Base-by-base conservation (phyloP, 306 rosid species). In the Lagenaria siceraria region DNA sequence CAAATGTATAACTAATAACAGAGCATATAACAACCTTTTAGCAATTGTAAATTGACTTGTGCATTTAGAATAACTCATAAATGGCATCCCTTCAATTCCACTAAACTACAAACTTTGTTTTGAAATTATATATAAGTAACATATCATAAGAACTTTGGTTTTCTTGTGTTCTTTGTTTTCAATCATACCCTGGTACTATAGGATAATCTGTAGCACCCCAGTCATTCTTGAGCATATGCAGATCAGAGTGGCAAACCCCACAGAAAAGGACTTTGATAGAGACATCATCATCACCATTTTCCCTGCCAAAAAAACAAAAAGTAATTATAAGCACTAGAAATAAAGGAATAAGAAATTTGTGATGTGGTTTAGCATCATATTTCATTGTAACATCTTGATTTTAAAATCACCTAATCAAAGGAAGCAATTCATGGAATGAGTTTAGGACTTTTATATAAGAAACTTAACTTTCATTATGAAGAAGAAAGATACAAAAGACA, bases 181-280 rank as follows among this genome's bases (percentile, higher is more conserved):
- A 8, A 60, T 7, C 79, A 42, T 83, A 93, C 98, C 98, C 98
- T 0, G 98, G 98, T 81, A 93, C 97, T 70, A 93, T 29, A n/a
- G 98, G 98, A 81, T 85, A 93, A 42, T 79, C 77, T 3, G 97
- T 89, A 80, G 84, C 68, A 19, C 93, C 93, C 98, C 97, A 91
- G 0, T 93, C 98, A 40, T 93, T 93, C 84, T 86, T 91, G 25
- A 74, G 25, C 60, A 62, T 73, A 78, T 93, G 98, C 15, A 93
- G 84, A 84, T 93, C 98, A 54, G 97, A 91, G 79, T 93, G 98
- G 79, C 98, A 93, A 86, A 93, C 89, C 36, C 98, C 98, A 52
- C 97, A 93, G 51, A 38, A 93, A 0, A 91, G 90, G 70, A 93
- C 83, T 75, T 91, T 86, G 55, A 93, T 4, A n/a, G 90, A 79